Base-by-base conservation (phyloP, 1,139 yeast genomes). In the Arxiozyma slooffiae region DNA sequence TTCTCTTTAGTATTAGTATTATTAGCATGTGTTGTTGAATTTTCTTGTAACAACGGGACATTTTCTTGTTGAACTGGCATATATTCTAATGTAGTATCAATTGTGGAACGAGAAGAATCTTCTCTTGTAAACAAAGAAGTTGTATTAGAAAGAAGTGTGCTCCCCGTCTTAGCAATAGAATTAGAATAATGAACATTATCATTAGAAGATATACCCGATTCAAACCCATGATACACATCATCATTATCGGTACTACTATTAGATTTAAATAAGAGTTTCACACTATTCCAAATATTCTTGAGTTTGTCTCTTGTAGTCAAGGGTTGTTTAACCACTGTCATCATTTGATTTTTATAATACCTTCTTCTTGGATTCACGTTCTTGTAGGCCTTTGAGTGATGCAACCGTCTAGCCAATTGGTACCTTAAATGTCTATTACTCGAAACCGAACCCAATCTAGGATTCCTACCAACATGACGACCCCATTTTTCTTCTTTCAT, bases 51-150 rank as follows among this genome's bases (percentile, higher is more conserved):
- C 14, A 30, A 9, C 11, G 45, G 20, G 40, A 23, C 17, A 9
- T 39, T 45, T 39, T 23, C 24, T 30, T 26, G 38, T 39, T 39
- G 38, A 21, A 30, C 48, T 16, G 48, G 41, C 48, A 45, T 45
- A 30, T 45, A 45, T 38, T 45, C 48, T 30, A 45, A 45, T 2
- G 48, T 38, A 16, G 48, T 45, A 21, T 45, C 48, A 34, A 45
- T 45, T 7, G 48, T 38, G 14, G 48, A 45, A 24, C 38, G 36
- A 18, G 45, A 42, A 4, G 39, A 42, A 30, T 42, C 45, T n/a
- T 42, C 45, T 6, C 45, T 37, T 7, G 26, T 17, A 21, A 20
- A 42, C 2, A 26, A 34, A 24, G 30, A 24, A 30, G 23, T 14
- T n/a, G 26, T 39, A 39, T 3, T 39, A 16, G 21, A 7, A 6